These are phyloP conservation scores for Arthrocladium fulminans DNA, from an alignment of 2,329 filamentous ascomycete genomes.

Conservation along the genomic window DNA sequence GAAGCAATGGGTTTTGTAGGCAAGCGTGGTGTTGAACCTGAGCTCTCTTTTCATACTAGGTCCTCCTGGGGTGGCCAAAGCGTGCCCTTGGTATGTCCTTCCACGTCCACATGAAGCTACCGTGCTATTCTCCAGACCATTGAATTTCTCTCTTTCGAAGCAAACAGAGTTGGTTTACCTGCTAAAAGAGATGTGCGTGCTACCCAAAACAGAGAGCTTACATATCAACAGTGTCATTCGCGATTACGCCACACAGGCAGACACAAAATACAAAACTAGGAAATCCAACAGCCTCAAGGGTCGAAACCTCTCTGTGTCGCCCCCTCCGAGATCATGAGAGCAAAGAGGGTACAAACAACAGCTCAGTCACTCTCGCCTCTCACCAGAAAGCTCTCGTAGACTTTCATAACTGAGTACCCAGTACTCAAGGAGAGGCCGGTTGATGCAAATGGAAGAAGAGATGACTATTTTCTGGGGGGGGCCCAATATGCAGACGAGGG, in stretches of 20 bases:
- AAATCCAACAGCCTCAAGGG: too few relatives aligned
- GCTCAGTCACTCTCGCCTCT: not conserved
- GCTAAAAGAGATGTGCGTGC: not conserved
- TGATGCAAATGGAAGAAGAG: not conserved
- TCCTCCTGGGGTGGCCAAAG: not conserved
- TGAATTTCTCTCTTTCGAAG: too few relatives aligned
- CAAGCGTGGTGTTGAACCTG: slow-evolving; percentile 2
- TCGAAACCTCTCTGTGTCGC: not conserved
- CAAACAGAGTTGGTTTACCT: too few relatives aligned
- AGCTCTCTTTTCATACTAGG: not conserved
- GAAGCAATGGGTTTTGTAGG: not conserved
- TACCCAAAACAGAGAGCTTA: too few relatives aligned
- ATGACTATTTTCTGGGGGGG: too few relatives aligned
- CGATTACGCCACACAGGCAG: too few relatives aligned
- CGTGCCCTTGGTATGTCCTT: not conserved
- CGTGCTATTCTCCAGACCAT: too few relatives aligned
- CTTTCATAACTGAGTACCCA: not conserved
- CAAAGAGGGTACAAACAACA: not conserved
- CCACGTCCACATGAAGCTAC: not conserved
- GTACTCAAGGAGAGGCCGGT: not conserved
- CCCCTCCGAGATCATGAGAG: slow-evolving; percentile 1
- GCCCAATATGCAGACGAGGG: too few relatives aligned
- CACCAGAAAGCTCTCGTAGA: not conserved
- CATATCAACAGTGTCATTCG: too few relatives aligned
- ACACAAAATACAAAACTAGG: too few relatives aligned